These are phyloP conservation scores for Colletotrichum tanaceti DNA, from an alignment of 2,329 filamentous ascomycete genomes.

Conservation along the genomic window DNA sequence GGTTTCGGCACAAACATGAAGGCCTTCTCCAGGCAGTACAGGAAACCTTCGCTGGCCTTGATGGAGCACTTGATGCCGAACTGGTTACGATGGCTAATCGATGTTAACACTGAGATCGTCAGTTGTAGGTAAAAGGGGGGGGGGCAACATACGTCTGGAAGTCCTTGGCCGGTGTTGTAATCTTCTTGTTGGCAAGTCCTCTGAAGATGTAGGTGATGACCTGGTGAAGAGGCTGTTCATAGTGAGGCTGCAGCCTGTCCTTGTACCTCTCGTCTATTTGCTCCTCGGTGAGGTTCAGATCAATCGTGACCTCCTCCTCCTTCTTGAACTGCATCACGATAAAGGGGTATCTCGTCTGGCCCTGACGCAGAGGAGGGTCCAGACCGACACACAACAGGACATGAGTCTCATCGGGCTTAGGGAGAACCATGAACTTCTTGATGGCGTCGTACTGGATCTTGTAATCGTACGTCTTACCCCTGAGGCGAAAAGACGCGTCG, in stretches of 20 bases:
- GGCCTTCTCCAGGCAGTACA: conserved; percentile 97
- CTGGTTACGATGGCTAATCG: conserved; percentile 82
- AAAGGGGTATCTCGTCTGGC: conserved; percentile 97
- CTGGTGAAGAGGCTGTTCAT: conserved; percentile 92
- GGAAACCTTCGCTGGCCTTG: conserved; percentile 97
- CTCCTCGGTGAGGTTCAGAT: conserved; percentile 95
- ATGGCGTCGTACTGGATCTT: conserved; percentile 98
- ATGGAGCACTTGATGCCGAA: conserved; percentile 99
- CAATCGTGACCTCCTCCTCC: conserved; percentile 95
- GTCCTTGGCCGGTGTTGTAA: conserved; percentile 92
- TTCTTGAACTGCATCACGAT: conserved; percentile 99
- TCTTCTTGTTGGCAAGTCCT: conserved; percentile 93
- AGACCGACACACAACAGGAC: conserved; percentile 94
- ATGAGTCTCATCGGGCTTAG: conserved; percentile 98
- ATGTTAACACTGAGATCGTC: conserved; percentile 44
- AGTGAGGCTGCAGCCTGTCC: conserved; percentile 87
- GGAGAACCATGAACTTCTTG: conserved; percentile 98
- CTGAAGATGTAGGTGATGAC: conserved; percentile 97
- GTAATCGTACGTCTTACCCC: conserved; percentile 99
- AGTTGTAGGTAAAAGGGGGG: not conserved
- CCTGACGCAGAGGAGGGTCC: conserved; percentile 94
- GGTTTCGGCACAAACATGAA: conserved; percentile 99
- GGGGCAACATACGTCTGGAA: conserved; percentile 74
- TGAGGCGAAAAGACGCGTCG: conserved; percentile 94
- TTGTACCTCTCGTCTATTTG: conserved; percentile 86